Evolutionary conservation across 139 green algal species (phyloP).

Genomic region (Zygnema cylindricum): DNA sequence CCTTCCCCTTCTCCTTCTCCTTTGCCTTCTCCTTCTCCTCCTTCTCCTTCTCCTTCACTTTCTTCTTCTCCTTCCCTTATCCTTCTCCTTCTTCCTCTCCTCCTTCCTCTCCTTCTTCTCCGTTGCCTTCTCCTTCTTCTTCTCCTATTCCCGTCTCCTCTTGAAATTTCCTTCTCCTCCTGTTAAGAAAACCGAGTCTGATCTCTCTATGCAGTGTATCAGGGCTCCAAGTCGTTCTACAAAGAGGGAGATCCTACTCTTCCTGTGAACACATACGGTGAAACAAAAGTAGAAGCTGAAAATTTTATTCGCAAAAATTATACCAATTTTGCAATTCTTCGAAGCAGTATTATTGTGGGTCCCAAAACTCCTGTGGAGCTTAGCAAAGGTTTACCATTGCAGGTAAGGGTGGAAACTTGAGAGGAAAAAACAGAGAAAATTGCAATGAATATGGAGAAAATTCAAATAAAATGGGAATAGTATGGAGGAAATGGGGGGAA

Average conservation of each 20-base stretch:
- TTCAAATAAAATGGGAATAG: no score
- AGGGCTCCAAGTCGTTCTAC: conserved; percentile 41
- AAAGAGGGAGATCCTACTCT: conserved; percentile 64
- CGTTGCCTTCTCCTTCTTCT: no score
- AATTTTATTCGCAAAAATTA: conserved; percentile 48
- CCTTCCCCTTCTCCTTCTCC: neutral
- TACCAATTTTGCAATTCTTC: conserved; percentile 71
- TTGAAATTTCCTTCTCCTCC: no score
- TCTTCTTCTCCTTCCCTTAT: no score
- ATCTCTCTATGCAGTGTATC: conserved; percentile 45
- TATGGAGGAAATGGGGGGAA: no score
- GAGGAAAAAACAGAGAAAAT: neutral
- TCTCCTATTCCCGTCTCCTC: no score
- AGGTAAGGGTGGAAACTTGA: conserved; percentile 21
- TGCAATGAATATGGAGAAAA: no score
- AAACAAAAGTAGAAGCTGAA: conserved; percentile 79
- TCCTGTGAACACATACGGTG: conserved; percentile 83
- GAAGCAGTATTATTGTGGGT: conserved; percentile 80
- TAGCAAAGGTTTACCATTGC: conserved; percentile 33
- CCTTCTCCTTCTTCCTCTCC: no score
- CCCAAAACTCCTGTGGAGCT: conserved; percentile 65
- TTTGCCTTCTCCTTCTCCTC: no score
- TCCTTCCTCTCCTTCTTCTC: no score
- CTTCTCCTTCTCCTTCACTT: no score
- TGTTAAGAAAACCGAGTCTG: no score